A percentile compares a stretch with the other conserved stretches of the same genome.
These are phyloP conservation scores for Aspergillus carlsbadensis DNA, from an alignment of 495 filamentous ascomycete genomes.

Conservation along the genomic window DNA sequence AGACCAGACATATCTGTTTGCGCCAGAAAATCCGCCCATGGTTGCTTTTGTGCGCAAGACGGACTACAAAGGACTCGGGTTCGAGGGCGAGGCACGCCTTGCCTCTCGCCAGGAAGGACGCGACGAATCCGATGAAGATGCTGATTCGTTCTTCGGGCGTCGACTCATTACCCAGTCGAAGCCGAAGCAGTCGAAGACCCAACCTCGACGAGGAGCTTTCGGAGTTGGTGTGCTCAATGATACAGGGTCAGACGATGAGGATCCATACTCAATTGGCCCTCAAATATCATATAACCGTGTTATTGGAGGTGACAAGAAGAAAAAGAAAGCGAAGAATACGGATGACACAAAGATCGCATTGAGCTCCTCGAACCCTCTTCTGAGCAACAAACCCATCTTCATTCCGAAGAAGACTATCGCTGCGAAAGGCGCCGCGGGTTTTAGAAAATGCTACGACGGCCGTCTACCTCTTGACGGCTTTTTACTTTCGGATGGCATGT, in stretches of 20 bases:
- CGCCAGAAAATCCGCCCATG: slow-evolving; percentile 80
- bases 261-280: slow-evolving; percentile 89
- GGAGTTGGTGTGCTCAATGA: slow-evolving; percentile 92
- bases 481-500: slow-evolving; percentile 64
- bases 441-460: slow-evolving; percentile 85
- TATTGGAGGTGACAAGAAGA: slow-evolving; percentile 85
- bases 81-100: slow-evolving; percentile 63
- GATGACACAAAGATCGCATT: slow-evolving; percentile 35
- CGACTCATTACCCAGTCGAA: slow-evolving; percentile 31
- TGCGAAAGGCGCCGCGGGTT: slow-evolving; percentile 53
- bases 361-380: slow-evolving; percentile 58
- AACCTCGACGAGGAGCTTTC: slow-evolving; percentile 63
- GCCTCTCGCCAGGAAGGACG: slow-evolving; percentile 28
- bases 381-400: slow-evolving; percentile 71
- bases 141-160: slow-evolving; percentile 42
- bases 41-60: slow-evolving; percentile 73
- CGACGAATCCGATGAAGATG: slow-evolving; percentile 48
- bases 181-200: slow-evolving; percentile 40
- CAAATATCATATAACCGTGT: slow-evolving; percentile 85
- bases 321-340: slow-evolving; percentile 57
- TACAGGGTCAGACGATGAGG: slow-evolving; percentile 95
- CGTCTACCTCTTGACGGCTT: slow-evolving; percentile 85
- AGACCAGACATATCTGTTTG: slow-evolving; percentile 71
- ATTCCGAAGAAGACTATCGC: slow-evolving; percentile 70
- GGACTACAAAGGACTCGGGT: slow-evolving; percentile 82